Base-by-base conservation (phyloP, 441 rosid genomes). In the Mallotus repandus region DNA sequence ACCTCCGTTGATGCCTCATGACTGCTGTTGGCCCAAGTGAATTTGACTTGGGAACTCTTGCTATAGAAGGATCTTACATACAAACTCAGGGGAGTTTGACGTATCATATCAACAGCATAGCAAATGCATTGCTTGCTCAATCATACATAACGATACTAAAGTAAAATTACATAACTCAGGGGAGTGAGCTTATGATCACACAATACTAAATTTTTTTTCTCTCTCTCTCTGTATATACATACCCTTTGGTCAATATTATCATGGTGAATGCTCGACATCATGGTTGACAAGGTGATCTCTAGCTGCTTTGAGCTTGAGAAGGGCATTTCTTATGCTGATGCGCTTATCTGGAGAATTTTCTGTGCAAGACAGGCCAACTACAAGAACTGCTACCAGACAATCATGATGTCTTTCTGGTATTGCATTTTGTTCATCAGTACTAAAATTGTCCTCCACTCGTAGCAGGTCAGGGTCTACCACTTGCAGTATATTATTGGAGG, bases 311-410 rank as follows among this genome's bases (percentile, higher is more conserved):
- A 87, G 82, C 18, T 63, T 80, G 50, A 63, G 65, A 73, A 81
- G 72, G 64, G 84, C 84, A 53, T 77, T 84, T 63, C 86, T 81
- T 57, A 84, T 77, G 76, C 73, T 72, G 41, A 81, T 70, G 55
- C 88, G 74, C 1, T 54, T 77, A 46, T 66, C 79, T 64, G 86
- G 85, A 74, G 84, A 78, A 59, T 74, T 53, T 0, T 63, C 58
- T 8, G 77, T 68, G 63, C 89, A 85, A 61, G 82, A 66, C 43
- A 87, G 80, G 25, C 89, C 89, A 59, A 81, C 76, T 19, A 75
- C 86, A 13, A 84, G 45, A 35, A 81, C 46, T 56, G 76, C 77
- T n/a, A 66, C 74, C 79, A 84, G 53, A 32, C 82, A 78, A 59
- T 78, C 83, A 18, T 60, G 56, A 45, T 71, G 66, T 63, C 49